phyloP scores from a whole-genome alignment of 2,329 filamentous ascomycete genomes.

The Diplodia corticola region DNA sequence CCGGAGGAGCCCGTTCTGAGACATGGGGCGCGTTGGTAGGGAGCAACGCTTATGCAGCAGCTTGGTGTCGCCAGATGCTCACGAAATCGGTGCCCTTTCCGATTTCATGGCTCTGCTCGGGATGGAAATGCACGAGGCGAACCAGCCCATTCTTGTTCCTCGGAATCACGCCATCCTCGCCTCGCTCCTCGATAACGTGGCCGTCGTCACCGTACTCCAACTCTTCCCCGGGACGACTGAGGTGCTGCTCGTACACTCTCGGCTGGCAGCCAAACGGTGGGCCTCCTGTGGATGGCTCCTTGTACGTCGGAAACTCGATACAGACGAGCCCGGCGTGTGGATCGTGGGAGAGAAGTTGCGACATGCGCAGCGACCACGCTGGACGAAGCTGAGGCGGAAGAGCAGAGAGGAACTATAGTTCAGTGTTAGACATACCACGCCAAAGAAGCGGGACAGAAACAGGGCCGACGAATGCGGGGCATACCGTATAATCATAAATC shows the following conservation, averaged over 20 bases:
- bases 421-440: not conserved
- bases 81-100: constrained; percentile 55
- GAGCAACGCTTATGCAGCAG: not conserved
- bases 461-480: constrained; percentile 25
- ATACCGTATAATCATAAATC: constrained; percentile 64
- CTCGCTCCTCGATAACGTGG: constrained; percentile 50
- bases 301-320: constrained; percentile 77
- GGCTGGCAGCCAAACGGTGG: constrained; percentile 73
- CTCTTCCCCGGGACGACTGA: constrained; percentile 68
- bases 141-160: constrained; percentile 45
- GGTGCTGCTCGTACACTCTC: constrained; percentile 69
- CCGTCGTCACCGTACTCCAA: constrained; percentile 61
- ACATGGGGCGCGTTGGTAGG: not conserved
- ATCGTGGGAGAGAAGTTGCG: constrained; percentile 50
- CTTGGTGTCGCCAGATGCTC: constrained; percentile 48
- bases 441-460: not conserved
- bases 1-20: not conserved
- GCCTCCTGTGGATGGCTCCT: constrained; percentile 63
- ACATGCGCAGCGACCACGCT: constrained; percentile 58
- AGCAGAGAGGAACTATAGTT: constrained; percentile 60
- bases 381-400: constrained; percentile 57
- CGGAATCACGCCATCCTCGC: constrained; percentile 30
- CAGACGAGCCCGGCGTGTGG: constrained; percentile 58
- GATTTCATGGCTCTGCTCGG: constrained; percentile 56
- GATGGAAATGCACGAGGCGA: constrained; percentile 56